Evolutionary conservation across 305 asterid species (phyloP), one percentile per base, ranked within the genome.

Genomic region (Coffea humblotiana): DNA sequence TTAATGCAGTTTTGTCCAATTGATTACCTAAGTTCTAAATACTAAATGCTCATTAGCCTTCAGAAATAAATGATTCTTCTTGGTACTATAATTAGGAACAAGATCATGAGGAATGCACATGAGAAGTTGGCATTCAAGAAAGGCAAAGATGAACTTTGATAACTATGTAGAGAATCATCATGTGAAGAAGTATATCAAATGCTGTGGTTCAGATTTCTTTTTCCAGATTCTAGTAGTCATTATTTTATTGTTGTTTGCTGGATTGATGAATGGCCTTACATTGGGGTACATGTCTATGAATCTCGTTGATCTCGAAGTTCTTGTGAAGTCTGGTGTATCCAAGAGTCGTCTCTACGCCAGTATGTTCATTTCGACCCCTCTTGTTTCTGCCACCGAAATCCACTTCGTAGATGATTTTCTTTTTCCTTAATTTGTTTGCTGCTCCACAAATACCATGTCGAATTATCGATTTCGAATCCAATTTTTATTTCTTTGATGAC

Each of bases 201-300:
- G 97, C 77, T 94, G 97, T 83, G 85, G 74, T 71, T 72, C 89
- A 48, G 85, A 74, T 49, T 93, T 94, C 82, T 90, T 93, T 84
- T 69, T 93, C 66, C 89, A 87, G 87, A 81, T 94, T 75, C 83
- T 75, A 66, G 88, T 85, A 52, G 76, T 90, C 27, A 82, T 83
- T 56, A 72, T 87, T 63, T 75, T 93, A 60, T 92, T 91, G 43
- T 8, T 83, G 65, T 90, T 93, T 61, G 94, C 96, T 18, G 97
- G 97, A 35, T 27, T 93, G 67, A 91, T 93, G 97, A 90, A 95
- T 63, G 98, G 98, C 29, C 96, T 92, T 60, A 94, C 97, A 73
- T 73, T 94, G 82, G 97, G 95, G 72, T 94, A 93, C 85, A 93
- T 94, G 97, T 93, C 97, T 19, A 92, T 94, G 82, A 90, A 97